Conservation (phyloP, 345 rosid species). For the Noccaea caerulescens region DNA sequence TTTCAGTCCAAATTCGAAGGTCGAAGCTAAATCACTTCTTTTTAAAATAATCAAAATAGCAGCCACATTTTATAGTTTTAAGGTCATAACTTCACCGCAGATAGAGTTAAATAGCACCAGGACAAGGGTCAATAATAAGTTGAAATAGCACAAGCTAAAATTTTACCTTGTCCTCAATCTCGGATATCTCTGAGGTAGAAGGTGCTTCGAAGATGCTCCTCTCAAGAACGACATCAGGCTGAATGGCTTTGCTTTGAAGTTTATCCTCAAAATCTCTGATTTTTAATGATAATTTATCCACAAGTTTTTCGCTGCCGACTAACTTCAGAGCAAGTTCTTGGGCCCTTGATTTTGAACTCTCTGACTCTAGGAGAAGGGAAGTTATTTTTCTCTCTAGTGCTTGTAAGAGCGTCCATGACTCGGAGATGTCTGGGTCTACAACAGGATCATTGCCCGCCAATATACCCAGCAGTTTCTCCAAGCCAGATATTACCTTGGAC, state of each 20-base stretch:
- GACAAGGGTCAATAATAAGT: not conserved
- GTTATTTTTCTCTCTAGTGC: conserved; percentile 57
- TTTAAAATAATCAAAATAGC: conserved; percentile 8
- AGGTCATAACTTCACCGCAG: conserved; percentile 14
- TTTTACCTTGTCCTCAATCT: conserved; percentile 78
- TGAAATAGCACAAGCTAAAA: conserved; percentile 16
- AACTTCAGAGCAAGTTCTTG: conserved; percentile 70
- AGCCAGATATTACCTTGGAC: conserved; percentile 52
- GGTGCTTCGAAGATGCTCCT: conserved; percentile 74
- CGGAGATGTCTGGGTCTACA: conserved; percentile 49
- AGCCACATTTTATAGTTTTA: conserved; percentile 5
- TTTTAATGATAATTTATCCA: conserved; percentile 64
- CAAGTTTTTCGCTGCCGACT: conserved; percentile 64
- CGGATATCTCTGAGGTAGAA: conserved; percentile 79
- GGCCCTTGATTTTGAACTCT: conserved; percentile 60
- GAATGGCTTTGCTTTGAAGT: conserved; percentile 49
- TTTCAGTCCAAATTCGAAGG: conserved; percentile 13
- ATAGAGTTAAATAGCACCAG: not conserved
- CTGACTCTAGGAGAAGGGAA: conserved; percentile 58
- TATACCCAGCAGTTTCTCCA: conserved; percentile 56
- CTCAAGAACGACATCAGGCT: conserved; percentile 68
- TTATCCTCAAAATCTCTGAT: conserved; percentile 69
- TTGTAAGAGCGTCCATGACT: conserved; percentile 51
- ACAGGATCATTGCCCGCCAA: conserved; percentile 53
- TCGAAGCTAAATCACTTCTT: not conserved